Evolutionary conservation across 2,329 filamentous ascomycete genomes (phyloP).

Genomic region (Fusarium luffae): DNA sequence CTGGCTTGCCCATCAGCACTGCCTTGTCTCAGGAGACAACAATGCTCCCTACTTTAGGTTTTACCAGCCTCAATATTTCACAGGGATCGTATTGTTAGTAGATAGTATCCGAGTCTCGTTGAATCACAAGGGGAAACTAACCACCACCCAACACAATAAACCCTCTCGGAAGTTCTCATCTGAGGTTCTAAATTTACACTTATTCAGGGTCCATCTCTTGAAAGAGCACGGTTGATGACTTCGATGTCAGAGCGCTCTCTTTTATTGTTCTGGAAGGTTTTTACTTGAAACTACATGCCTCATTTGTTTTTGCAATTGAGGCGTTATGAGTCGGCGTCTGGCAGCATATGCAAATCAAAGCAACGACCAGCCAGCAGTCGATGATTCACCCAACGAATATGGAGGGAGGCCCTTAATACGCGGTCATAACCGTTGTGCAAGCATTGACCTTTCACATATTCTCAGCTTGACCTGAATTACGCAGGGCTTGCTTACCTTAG

Average conservation of each 20-base stretch:
- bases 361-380: constrained; percentile 5
- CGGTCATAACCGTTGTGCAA: constrained; percentile 1
- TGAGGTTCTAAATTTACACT: constrained; percentile 24
- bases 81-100: background rate
- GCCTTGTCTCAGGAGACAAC: constrained; percentile 20
- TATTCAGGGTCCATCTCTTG: constrained; percentile 13
- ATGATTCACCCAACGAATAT: background rate
- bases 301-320: constrained; percentile 7
- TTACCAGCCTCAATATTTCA: constrained; percentile 3
- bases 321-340: background rate
- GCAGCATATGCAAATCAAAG: constrained; percentile 20
- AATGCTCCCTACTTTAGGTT: constrained; percentile 10
- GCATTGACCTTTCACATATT: background rate
- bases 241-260: constrained; percentile 13
- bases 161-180: constrained; percentile 13
- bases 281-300: background rate
- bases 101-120: background rate
- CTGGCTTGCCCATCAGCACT: constrained; percentile 21
- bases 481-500: background rate
- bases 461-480: background rate
- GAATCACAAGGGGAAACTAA: background rate
- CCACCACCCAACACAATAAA: background rate
- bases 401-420: background rate
- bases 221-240: background rate
- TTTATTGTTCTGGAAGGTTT: constrained; percentile 29